Base-by-base conservation (phyloP, 139 green algal genomes). In the Mychonastes homosphaera region DNA sequence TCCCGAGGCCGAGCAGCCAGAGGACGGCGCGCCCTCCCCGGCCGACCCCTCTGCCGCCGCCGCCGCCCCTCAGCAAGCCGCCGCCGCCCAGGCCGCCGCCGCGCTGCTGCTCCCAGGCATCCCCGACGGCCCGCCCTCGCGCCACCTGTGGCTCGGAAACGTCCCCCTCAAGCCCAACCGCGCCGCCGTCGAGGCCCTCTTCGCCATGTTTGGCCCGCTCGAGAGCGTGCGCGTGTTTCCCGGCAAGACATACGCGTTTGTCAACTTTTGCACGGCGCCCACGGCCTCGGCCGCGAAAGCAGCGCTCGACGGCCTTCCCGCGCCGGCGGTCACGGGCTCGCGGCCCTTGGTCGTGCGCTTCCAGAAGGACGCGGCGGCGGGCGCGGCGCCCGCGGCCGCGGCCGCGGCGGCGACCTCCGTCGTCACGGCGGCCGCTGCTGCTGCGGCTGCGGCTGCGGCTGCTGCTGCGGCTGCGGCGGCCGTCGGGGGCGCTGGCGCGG, bases 61-160 rank as follows among this genome's bases (percentile, higher is more conserved):
- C 5, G 23, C 10, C 24, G 38, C 21, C 27, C 53, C 26, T 9
- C 47, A 56, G 18, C 47, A 29, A n/a, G n/a, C n/a, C n/a, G n/a
- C n/a, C n/a, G n/a, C n/a, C n/a, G n/a, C n/a, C n/a, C n/a, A n/a
- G n/a, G 33, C 56, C 16, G 10, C 21, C 26, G 28, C n/a, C 7
- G 21, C n/a, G n/a, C n/a, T n/a, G n/a, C n/a, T 18, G 3, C 27
- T 33, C 1, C 32, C 7, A 23, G 54, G 50, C 62, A 35, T 46
- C n/a, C 35, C 56, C 15, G 29, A 40, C 36, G 67, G 59, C 24
- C 64, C 53, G 21, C 72, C 81, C 45, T 75, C 52, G 16, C 63
- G 81, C 30, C 81, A 91, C 72, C 70, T 94, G 49, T 88, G 81
- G 80, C 72, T 94, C 52, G 82, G 84, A 47, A 94, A 94, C 70